These are phyloP conservation scores for Quercus parvula DNA, from an alignment of 306 rosid genomes.

Conservation along the genomic window DNA sequence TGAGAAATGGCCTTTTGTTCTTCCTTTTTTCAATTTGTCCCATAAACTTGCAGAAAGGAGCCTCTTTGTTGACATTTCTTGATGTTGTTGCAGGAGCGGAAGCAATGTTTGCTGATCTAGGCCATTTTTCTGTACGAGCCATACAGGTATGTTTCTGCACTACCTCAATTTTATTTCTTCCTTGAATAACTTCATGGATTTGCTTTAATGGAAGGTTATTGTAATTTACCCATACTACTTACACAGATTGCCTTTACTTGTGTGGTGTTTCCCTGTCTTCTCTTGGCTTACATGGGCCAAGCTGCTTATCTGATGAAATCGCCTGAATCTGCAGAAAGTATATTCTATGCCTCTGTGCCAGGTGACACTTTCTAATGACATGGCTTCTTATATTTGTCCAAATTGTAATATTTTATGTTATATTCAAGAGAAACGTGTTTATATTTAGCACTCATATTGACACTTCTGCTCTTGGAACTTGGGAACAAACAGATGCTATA, in stretches of 20 bases:
- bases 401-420: background rate
- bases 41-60: background rate
- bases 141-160: conserved; percentile 58
- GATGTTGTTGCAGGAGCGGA: conserved; percentile 65
- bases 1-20: background rate
- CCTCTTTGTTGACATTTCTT: conserved; percentile 1
- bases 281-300: conserved; percentile 96
- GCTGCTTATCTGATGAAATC: conserved; percentile 74
- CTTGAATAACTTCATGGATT: background rate
- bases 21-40: background rate
- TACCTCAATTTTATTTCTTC: conserved; percentile 16
- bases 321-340: conserved; percentile 41
- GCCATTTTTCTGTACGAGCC: conserved; percentile 83
- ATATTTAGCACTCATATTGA: conserved; percentile 4
- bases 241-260: conserved; percentile 80
- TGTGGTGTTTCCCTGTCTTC: conserved; percentile 94
- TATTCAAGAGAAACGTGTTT: conserved; percentile 10
- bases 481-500: conserved; percentile 58
- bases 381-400: conserved; percentile 12
- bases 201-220: conserved; percentile 1
- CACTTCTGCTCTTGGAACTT: conserved; percentile 19
- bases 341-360: conserved; percentile 90
- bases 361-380: conserved; percentile 46
- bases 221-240: conserved; percentile 6
- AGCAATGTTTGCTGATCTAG: conserved; percentile 98